Evolutionary conservation across 1,139 yeast genomes (phyloP), one percentile per base, ranked within the genome.

Genomic region (Nadsonia commutata): DNA sequence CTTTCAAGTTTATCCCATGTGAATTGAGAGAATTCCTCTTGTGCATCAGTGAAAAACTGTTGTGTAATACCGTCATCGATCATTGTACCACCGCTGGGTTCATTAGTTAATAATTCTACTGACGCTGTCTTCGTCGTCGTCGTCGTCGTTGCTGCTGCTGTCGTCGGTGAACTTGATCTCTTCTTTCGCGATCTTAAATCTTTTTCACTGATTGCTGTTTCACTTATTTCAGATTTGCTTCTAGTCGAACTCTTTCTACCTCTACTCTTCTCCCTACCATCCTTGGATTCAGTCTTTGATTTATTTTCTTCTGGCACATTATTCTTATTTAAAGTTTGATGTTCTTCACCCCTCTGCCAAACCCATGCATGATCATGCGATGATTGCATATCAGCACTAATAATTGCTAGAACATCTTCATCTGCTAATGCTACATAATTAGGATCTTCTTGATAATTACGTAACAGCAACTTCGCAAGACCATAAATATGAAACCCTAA

Each of bases 381-480:
- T 2, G 51, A 45, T 43, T 55, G 58, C 37, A 55, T 36, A 40
- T 55, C 58, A 7, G 54, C 49, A 4, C 57, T 49, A 17, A 56
- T 38, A 3, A 56, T 45, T 3, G 59, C 56, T 19, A 54, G 39
- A 17, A 55, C 45, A 21, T 52, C 56, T 33, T 51, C 49, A 39
- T 55, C 58, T 23, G 47, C 44, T 45, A 49, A 45, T n/a, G 55
- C 52, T 22, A 40, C 42, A 37, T 42, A 52, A 17, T 42, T 31
- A 19, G 31, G 39, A 6, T 44, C 39, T 19, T 22, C 23, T 2
- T 22, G 17, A 17, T 21, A 20, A 19, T 43, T 45, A 21, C 43
- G 18, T 33, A 38, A 18, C 18, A 51, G 38, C 19, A 47, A 37
- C 20, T 40, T 27, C 4, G 49, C 40, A 17, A 52, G 33, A 7